phyloP scores from a whole-genome alignment of 257 asterid species.

The Thymus mandschuricus region DNA sequence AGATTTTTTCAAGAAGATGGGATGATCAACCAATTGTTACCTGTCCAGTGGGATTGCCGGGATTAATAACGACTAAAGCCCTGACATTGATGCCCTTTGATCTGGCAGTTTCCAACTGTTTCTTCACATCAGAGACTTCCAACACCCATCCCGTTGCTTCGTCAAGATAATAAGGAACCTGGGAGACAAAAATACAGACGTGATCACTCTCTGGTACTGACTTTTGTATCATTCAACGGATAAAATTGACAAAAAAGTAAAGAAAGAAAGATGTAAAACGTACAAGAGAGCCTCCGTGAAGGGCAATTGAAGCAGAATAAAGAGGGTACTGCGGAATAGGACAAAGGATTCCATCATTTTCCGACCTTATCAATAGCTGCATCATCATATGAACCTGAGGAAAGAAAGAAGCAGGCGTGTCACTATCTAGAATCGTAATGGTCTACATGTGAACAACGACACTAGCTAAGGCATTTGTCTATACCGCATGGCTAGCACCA shows the following conservation, averaged over 20 bases:
- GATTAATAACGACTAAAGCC: conserved; percentile 97
- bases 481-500: conserved; percentile 99
- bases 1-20: not conserved
- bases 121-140: conserved; percentile 77
- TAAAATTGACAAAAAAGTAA: too few relatives aligned
- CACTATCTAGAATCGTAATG: not conserved
- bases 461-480: conserved; percentile 3
- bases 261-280: too few relatives aligned
- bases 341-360: conserved; percentile 88
- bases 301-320: conserved; percentile 68
- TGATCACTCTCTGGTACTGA: not conserved
- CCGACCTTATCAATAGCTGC: conserved; percentile 85
- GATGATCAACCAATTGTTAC: conserved; percentile 34
- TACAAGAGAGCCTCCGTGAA: conserved; percentile 98
- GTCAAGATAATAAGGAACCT: conserved; percentile 97
- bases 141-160: conserved; percentile 99
- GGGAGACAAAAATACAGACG: not conserved
- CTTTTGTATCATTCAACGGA: too few relatives aligned
- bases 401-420: conserved; percentile 36
- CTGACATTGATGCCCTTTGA: conserved; percentile 71
- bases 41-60: conserved; percentile 99
- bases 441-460: conserved; percentile 9
- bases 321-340: conserved; percentile 99
- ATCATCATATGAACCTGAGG: conserved; percentile 99
- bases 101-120: conserved; percentile 78